Evolutionary conservation across 805 yeast species (phyloP), one percentile per base, ranked within the genome.

Genomic region (Yarrowia porcina): DNA sequence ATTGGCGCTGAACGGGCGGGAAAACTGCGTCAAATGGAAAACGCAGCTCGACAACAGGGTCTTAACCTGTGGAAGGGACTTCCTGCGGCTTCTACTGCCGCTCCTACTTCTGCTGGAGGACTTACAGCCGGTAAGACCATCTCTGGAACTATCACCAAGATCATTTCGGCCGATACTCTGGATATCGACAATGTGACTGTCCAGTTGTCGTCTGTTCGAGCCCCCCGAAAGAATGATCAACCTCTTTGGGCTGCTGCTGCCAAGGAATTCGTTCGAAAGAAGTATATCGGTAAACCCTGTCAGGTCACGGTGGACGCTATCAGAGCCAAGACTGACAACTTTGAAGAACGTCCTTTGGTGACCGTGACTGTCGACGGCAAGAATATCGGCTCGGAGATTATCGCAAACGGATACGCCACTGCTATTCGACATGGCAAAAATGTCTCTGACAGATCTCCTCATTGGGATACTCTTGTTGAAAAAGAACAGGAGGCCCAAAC

Each of bases 381-480:
- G 45, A 89, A 89, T 70, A 76, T 90, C 38, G 83, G 89, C 8
- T 83, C 84, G 67, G 68, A 76, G 32, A 72, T 90, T 60, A 87
- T 90, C 18, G 73, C 79, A 28, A 79, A 76, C 64, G 97, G 97
- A 8, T 83, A 77, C 73, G 96, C 92, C 15, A 76, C 87, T n/a
- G 96, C 89, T 23, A 80, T 88, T 64, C 84, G 83, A 71, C 96
- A 89, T 75, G 84, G 86, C 71, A 86, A 86, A 74, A 88, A 86
- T 49, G 75, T 80, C 12, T 79, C 80, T 39, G 89, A 85, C 69
- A 80, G 89, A 67, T 84, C 94, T 1, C 80, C 84, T 32, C 81
- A 84, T 68, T 89, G 96, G 93, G 96, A 90, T 70, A 80, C 79
- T 54, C 78, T 90, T 63, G 74, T 88, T 47, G 96, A 88, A 70